Evolutionary conservation across 2,329 filamentous ascomycete species (phyloP).

Genomic region (Onygenales sp.): DNA sequence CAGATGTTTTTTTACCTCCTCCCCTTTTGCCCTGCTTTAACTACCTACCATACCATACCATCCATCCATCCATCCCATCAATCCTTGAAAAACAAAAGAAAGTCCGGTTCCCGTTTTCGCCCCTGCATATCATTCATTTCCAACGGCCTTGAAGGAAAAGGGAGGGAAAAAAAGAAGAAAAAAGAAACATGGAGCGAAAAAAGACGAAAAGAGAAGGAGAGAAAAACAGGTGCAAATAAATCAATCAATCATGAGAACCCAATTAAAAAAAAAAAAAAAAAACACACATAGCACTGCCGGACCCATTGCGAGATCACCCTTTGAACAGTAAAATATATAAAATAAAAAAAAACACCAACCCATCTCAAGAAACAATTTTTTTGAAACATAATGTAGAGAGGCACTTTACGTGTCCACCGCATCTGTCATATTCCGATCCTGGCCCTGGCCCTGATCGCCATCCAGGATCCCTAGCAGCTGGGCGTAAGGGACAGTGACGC

Average conservation of each 20-base stretch:
- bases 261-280: not conserved
- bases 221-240: not conserved
- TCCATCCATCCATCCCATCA: too few species aligned
- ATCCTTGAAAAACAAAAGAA: too few species aligned
- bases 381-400: not conserved
- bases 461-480: constrained; percentile 57
- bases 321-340: not conserved
- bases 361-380: not conserved
- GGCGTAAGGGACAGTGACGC: constrained; percentile 91
- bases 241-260: not conserved
- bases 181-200: not conserved
- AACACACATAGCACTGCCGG: not conserved
- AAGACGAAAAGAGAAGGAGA: not conserved
- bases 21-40: too few species aligned
- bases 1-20: too few species aligned
- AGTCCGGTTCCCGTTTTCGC: too few species aligned
- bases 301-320: too few species aligned
- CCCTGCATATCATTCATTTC: not conserved
- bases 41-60: too few species aligned
- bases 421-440: constrained; percentile 13
- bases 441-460: constrained; percentile 15
- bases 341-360: not conserved
- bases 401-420: constrained; percentile 7
- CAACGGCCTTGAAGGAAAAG: not conserved
- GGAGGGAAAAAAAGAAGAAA: not conserved